These are phyloP conservation scores for Ramularia collo-cygni DNA, from an alignment of 2,329 filamentous ascomycete genomes.

Conservation along the genomic window DNA sequence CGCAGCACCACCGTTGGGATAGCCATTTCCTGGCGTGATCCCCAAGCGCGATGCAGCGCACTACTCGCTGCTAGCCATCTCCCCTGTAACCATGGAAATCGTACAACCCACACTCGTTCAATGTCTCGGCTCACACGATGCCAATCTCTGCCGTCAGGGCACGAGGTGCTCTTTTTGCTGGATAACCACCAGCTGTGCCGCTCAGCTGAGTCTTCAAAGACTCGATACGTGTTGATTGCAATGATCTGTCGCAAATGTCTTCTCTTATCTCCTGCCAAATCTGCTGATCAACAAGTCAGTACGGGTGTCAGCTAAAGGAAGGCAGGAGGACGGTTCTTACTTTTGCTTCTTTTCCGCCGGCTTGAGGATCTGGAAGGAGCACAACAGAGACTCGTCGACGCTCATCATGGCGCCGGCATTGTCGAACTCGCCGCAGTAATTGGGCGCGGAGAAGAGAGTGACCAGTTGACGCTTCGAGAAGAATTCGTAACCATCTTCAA, in stretches of 20 bases:
- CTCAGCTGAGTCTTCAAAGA: conserved; percentile 6
- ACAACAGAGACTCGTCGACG: conserved; percentile 94
- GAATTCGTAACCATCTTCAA: conserved; percentile 99
- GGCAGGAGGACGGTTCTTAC: conserved; percentile 62
- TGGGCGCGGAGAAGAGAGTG: conserved; percentile 94
- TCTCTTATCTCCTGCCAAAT: conserved; percentile 82
- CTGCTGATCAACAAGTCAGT: conserved; percentile 53
- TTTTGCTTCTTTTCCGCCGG: conserved; percentile 99
- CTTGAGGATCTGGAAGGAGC: conserved; percentile 99
- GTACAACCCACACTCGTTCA: conserved; percentile 9
- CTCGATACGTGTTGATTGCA: conserved; percentile 2
- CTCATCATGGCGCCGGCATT: conserved; percentile 99
- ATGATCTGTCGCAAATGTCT: conserved; percentile 1
- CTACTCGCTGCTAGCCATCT: too few species aligned
- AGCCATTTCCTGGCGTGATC: too few species aligned
- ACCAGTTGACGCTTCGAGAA: conserved; percentile 98
- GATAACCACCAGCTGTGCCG: conserved; percentile 10
- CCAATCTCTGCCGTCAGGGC: conserved; percentile 7
- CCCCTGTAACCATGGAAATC: conserved; percentile 5
- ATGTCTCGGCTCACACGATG: conserved; percentile 9
- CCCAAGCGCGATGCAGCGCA: too few species aligned
- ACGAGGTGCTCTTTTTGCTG: conserved; percentile 4
- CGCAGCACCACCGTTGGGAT: too few species aligned
- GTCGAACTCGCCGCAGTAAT: conserved; percentile 99
- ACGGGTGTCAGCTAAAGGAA: conserved; percentile 14